phyloP scores from a whole-genome alignment of 306 rosid species.

The Vigna trinervia region DNA sequence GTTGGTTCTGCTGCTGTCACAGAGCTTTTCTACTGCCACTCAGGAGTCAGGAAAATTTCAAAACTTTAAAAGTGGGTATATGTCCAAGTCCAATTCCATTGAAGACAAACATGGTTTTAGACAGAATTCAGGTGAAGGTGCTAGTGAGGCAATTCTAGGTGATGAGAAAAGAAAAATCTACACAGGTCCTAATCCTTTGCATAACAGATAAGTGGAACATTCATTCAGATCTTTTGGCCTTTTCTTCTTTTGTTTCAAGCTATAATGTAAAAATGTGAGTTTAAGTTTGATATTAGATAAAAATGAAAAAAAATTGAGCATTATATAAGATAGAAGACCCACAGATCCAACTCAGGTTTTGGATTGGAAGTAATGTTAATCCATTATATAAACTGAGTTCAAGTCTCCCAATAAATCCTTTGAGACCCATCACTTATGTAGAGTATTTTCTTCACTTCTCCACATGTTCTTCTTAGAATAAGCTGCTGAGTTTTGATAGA shows the following conservation, averaged over 20 bases:
- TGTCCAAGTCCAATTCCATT: conserved; percentile 34
- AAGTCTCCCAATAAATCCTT: too few relatives aligned
- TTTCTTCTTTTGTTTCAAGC: conserved; percentile 24
- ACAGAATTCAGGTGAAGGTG: conserved; percentile 40
- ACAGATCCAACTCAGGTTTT: too few relatives aligned
- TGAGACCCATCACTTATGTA: not conserved
- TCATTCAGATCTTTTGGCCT: conserved; percentile 32
- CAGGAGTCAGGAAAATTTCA: conserved; percentile 43
- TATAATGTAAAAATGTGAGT: not conserved
- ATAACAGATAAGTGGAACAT: conserved; percentile 68
- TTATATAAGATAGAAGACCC: too few relatives aligned
- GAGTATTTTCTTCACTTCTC: not conserved
- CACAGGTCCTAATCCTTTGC: conserved; percentile 88
- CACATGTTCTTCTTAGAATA: not conserved
- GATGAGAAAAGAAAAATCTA: conserved; percentile 71
- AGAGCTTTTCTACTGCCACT: conserved; percentile 4
- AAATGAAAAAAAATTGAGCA: too few relatives aligned
- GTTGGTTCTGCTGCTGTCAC: conserved; percentile 38
- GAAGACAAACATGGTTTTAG: conserved; percentile 32
- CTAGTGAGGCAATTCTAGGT: conserved; percentile 48
- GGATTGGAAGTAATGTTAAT: too few relatives aligned
- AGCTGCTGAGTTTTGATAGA: conserved; percentile 3
- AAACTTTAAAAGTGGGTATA: conserved; percentile 47
- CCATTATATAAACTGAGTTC: too few relatives aligned
- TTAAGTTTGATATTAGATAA: too few relatives aligned